Evolutionary conservation across 305 asterid genomes (phyloP), one percentile per base, ranked within the genome.

Genomic region (Lippia alba): DNA sequence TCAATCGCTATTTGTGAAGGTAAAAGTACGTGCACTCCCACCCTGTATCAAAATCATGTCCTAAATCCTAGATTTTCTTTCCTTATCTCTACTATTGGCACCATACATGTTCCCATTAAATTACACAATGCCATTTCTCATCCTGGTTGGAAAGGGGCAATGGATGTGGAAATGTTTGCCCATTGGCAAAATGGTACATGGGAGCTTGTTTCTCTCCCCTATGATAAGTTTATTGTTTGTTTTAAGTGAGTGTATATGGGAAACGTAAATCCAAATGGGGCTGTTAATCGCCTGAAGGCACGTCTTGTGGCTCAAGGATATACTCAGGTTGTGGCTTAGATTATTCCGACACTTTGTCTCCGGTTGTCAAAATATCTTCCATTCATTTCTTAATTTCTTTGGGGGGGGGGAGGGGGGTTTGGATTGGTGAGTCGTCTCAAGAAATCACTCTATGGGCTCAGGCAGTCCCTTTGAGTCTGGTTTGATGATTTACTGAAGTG

Each of bases 291-390:
- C 4, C 64, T 59, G 2, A 61, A 61, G 8, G 66, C 51, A 0
- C 66, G 15, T 8, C 20, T 10, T n/a, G 53, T 40, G 16, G 66
- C 66, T 9, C 40, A 61, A 17, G 66, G 51, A 7, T 40, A 40
- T 16, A 34, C 66, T 8, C 49, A 61, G 12, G 12, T 1, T 61
- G n/a, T 61, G 51, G 66, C 4, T 19, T 61, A 4, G 66, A 61
- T 17, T 61, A 40, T 18, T 12, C 16, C 8, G 15, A 39, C 8
- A 40, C 34, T 16, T 61, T 39, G 3, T 40, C 33, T 16, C 32
- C 34, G 30, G 30, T 24, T 24, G 30, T 3, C 30, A 24, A 24
- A 24, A 24, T 24, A 24, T 24, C 30, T 24, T 24, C 30, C 3
- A 24, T 24, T 24, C 30, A 24, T 24, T 24, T 24, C 30, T 24